phyloP scores from a whole-genome alignment of 2,329 filamentous ascomycete species.

The Aspergillus transmontanensis region DNA sequence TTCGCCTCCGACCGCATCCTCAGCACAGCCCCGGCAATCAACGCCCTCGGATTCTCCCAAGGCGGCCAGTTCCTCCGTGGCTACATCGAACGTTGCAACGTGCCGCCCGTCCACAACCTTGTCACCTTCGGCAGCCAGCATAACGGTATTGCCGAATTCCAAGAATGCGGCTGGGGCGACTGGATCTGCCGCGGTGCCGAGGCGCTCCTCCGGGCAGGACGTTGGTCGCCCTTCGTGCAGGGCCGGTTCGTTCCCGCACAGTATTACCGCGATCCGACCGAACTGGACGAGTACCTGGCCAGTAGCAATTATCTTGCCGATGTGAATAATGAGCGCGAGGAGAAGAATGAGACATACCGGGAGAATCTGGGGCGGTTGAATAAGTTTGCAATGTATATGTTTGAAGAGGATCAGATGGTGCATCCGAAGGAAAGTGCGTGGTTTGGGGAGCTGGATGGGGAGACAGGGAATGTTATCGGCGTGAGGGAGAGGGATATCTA shows the following conservation, averaged over 20 bases:
- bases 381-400: constrained; percentile 86
- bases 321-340: constrained; percentile 84
- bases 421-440: constrained; percentile 88
- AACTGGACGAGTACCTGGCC: constrained; percentile 74
- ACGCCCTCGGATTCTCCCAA: constrained; percentile 93
- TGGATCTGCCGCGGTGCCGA: constrained; percentile 81
- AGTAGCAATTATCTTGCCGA: constrained; percentile 88
- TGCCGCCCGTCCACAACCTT: constrained; percentile 72
- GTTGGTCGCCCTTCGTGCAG: constrained; percentile 80
- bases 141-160: constrained; percentile 86
- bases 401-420: constrained; percentile 81
- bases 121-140: constrained; percentile 91
- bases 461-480: constrained; percentile 61
- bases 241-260: constrained; percentile 83
- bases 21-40: constrained; percentile 77
- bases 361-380: constrained; percentile 69
- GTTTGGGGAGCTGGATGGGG: constrained; percentile 84
- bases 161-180: constrained; percentile 70
- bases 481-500: constrained; percentile 74
- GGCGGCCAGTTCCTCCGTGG: constrained; percentile 94
- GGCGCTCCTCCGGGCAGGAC: constrained; percentile 74
- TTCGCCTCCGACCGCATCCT: constrained; percentile 77
- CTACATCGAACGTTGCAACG: constrained; percentile 85
- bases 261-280: constrained; percentile 77
- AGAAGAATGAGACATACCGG: constrained; percentile 76